Evolutionary conservation across 768 basidiomycete genomes (phyloP), one percentile per base, ranked within the genome.

Genomic region (Inosperma sp.): DNA sequence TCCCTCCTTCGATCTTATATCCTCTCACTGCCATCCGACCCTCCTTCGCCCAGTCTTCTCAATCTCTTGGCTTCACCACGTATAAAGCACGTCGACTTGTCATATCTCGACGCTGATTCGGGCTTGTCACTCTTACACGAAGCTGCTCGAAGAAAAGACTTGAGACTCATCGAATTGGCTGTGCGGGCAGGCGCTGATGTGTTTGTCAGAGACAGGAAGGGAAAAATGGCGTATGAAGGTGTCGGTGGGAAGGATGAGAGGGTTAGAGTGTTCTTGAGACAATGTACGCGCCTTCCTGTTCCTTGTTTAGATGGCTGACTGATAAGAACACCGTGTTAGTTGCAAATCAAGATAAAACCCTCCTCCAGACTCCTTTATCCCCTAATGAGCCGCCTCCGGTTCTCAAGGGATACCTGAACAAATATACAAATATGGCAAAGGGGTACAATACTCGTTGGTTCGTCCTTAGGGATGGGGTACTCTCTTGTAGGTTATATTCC

Each of bases 401-500:
- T 3, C 66, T 90, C 49, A 83, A 80, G 55, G 91, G 89, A 0
- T 91, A 91, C 61, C 71, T 92, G 16, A 91, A 88, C 66, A 97
- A 97, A 65, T 96, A 93, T 62, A 84, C 86, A 1, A 97, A 96
- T 58, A 88, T 96, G 31, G 90, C 91, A 0, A 84, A 82, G 58
- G 93, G 94, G 0, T 95, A 93, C 63, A 84, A 82, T 52, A 86
- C 88, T 0, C 76, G 93, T 1, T 96, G 93, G 92, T 95, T 97
- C 61, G 90, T 95, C 0, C 77, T 96, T 16, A 84, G 88, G 60
- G 80, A 86, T 48, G 93, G 92, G 0, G 73, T 88, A 21, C 65
- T 94, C n/a, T 90, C 88, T 14, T 93, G 90, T 89, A 62, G 21
- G 87, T 78, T 1, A 34, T 17, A 34, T 19, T 19, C 17, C 49